These are phyloP conservation scores for Ceratocystis cacaofunesta DNA, from an alignment of 2,329 filamentous ascomycete species.

Conservation along the genomic window DNA sequence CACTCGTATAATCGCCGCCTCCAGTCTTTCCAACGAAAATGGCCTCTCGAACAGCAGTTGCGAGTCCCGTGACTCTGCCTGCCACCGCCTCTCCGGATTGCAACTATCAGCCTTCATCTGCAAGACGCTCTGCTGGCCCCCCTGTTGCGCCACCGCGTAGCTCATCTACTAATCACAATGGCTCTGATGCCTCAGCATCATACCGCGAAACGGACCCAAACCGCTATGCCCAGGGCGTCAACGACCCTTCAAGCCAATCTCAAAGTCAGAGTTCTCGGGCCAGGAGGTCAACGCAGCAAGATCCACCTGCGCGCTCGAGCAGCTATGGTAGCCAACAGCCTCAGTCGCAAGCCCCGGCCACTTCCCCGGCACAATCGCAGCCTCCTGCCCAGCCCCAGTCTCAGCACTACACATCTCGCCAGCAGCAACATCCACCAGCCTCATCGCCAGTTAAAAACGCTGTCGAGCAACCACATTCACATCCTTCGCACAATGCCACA, in stretches of 20 bases:
- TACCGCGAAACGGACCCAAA: conserved; percentile 10
- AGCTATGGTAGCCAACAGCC: conserved; percentile 13
- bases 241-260: conserved; percentile 17
- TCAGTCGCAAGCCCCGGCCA: not conserved
- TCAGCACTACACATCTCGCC: conserved; percentile 2
- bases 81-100: conserved; percentile 22
- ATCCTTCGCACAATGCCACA: not conserved
- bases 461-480: not conserved
- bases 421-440: not conserved
- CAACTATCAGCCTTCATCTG: conserved; percentile 31
- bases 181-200: conserved; percentile 15
- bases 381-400: not conserved
- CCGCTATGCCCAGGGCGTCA: conserved; percentile 21
- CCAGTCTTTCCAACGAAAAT: conserved; percentile 21
- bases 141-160: conserved; percentile 67
- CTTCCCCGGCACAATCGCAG: not conserved
- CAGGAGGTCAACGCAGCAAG: conserved; percentile 23
- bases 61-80: conserved; percentile 29
- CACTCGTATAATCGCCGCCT: not conserved
- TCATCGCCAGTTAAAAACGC: conserved; percentile 3
- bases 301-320: conserved; percentile 27
- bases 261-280: conserved; percentile 14
- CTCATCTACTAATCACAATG: conserved; percentile 47
- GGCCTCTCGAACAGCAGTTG: conserved; percentile 33
- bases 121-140: conserved; percentile 45